A percentile compares a stretch with the other conserved stretches of the same genome.
Evolutionary conservation across 2,329 filamentous ascomycete species (phyloP).

Genomic region (Stenocarpella maydis): DNA sequence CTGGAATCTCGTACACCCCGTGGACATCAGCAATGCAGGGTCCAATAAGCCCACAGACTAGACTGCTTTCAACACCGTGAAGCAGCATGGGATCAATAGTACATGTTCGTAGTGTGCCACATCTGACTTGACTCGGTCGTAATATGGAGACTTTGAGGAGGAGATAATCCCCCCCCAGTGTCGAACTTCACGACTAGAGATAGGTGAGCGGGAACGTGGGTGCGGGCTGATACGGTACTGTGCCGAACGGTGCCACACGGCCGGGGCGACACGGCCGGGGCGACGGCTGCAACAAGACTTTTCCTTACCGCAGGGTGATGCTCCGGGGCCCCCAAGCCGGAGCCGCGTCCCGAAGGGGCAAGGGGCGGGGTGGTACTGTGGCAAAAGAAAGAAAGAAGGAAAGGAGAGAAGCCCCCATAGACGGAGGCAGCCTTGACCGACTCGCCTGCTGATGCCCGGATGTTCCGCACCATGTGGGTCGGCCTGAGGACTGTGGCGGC

Average conservation of each 20-base stretch:
- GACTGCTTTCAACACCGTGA: neutral
- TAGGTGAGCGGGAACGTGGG: neutral
- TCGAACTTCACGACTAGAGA: neutral
- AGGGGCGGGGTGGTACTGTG: neutral
- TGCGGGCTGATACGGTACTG: no score
- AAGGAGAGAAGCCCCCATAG: neutral
- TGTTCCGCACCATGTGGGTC: no score
- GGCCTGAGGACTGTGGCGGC: neutral
- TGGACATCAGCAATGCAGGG: no score
- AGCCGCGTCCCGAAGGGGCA: no score
- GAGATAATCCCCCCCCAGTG: neutral
- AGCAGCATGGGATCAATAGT: neutral
- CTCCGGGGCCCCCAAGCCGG: no score
- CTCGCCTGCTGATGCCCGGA: neutral
- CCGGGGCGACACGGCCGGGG: neutral
- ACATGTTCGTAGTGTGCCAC: neutral
- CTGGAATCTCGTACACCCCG: neutral
- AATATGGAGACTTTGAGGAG: neutral
- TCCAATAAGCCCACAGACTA: neutral
- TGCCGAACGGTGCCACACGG: neutral
- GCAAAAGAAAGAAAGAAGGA: no score
- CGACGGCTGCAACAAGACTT: neutral
- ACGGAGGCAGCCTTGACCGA: neutral
- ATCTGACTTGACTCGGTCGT: neutral
- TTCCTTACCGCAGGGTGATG: neutral